A percentile compares a stretch with the other conserved stretches of the same genome.
phyloP scores from a whole-genome alignment of 2,329 filamentous ascomycete genomes.

The Periconia sp. region DNA sequence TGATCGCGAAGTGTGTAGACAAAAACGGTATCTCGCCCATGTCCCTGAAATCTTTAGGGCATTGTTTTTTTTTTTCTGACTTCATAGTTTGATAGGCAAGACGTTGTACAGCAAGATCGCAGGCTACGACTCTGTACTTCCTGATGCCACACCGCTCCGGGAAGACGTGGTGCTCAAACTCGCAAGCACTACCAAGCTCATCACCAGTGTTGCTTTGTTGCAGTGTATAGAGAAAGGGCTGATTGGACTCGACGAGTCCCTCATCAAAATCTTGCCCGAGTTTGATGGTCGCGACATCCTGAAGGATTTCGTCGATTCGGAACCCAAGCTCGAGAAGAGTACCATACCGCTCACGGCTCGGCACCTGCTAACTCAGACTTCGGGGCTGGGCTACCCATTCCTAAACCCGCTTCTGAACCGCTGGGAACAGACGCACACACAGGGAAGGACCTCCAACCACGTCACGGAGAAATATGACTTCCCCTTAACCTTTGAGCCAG shows the following conservation, averaged over 20 bases:
- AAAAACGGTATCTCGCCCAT: neutral
- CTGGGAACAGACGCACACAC: neutral
- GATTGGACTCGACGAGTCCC: slow-evolving; percentile 18
- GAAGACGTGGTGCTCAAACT: slow-evolving; percentile 19
- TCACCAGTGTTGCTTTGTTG: slow-evolving; percentile 19
- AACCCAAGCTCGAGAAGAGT: slow-evolving; percentile 1
- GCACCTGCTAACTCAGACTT: slow-evolving; percentile 21
- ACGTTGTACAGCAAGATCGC: slow-evolving; percentile 3
- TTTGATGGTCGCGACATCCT: slow-evolving; percentile 14
- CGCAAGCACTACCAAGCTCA: slow-evolving; percentile 23
- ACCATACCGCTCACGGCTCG: slow-evolving; percentile 10
- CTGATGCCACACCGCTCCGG: neutral
- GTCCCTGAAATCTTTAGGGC: neutral
- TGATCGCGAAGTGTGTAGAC: slow-evolving; percentile 4
- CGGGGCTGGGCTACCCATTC: slow-evolving; percentile 15
- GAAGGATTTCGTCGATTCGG: neutral
- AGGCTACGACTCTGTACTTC: slow-evolving; percentile 3
- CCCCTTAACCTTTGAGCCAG: slow-evolving; percentile 19
- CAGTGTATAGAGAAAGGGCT: slow-evolving; percentile 23
- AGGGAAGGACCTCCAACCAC: neutral
- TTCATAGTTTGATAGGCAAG: neutral
- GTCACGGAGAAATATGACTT: slow-evolving; percentile 5
- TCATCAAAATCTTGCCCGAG: slow-evolving; percentile 19
- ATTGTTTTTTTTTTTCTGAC: neutral
- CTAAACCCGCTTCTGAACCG: slow-evolving; percentile 6